phyloP scores from a whole-genome alignment of 2,329 filamentous ascomycete species.

The Exophiala aquamarina region DNA sequence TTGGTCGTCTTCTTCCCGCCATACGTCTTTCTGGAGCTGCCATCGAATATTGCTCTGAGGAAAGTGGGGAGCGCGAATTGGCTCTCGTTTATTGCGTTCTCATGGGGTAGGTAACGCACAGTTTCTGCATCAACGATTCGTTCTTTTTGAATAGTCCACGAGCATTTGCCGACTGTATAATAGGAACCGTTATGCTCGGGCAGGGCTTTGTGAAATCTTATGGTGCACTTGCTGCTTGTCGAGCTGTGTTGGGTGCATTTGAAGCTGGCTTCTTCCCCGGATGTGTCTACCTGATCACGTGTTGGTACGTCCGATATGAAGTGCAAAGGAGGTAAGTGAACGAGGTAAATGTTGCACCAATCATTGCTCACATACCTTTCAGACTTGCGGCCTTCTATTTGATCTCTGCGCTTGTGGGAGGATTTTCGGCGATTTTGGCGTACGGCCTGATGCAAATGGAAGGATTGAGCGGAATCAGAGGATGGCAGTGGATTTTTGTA shows the following conservation, averaged over 20 bases:
- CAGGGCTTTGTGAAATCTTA: slow-evolving; percentile 66
- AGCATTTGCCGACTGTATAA: no score
- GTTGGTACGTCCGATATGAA: slow-evolving; percentile 24
- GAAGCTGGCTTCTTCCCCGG: slow-evolving; percentile 42
- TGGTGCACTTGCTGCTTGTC: slow-evolving; percentile 66
- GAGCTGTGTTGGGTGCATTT: slow-evolving; percentile 64
- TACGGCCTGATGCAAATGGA: slow-evolving; percentile 22
- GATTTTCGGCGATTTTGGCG: slow-evolving; percentile 20
- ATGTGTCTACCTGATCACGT: slow-evolving; percentile 21
- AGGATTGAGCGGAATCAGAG: slow-evolving; percentile 26
- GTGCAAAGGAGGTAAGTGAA: slow-evolving; percentile 22
- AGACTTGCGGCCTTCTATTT: slow-evolving; percentile 22
- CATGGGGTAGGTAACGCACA: no score
- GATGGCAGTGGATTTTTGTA: slow-evolving; percentile 31
- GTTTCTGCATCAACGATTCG: no score
- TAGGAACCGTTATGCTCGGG: no score
- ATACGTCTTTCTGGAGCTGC: slow-evolving; percentile 31
- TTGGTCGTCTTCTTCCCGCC: slow-evolving; percentile 15
- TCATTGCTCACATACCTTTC: not conserved
- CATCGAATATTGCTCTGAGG: slow-evolving; percentile 33
- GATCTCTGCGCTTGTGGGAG: slow-evolving; percentile 17
- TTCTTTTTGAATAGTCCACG: no score
- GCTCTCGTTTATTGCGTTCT: slow-evolving; percentile 30
- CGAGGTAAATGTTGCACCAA: no score
- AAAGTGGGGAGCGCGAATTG: slow-evolving; percentile 8